A percentile compares a stretch with the other conserved stretches of the same genome.
phyloP scores from a whole-genome alignment of 768 basidiomycete genomes.

The Xerocomellus chrysenteron region DNA sequence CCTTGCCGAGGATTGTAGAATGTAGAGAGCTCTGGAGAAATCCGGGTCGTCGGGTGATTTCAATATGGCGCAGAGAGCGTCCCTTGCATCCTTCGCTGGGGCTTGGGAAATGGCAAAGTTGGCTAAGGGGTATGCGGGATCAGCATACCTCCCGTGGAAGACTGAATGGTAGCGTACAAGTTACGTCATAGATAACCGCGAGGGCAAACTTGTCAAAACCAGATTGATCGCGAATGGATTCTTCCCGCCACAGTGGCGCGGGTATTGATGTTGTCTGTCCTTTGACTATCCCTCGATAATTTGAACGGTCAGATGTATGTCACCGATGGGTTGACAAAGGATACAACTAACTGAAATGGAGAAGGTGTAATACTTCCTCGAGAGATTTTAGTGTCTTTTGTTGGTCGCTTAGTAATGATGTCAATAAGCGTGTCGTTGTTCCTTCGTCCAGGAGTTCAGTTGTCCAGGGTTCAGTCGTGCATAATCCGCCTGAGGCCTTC shows the following conservation, averaged over 20 bases:
- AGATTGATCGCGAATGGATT: not conserved
- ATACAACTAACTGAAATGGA: not conserved
- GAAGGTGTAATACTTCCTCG: conserved; percentile 3
- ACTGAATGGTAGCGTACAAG: not conserved
- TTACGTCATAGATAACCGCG: not conserved
- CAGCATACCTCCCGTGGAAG: not conserved
- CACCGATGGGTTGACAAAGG: not conserved
- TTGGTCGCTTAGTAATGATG: not conserved
- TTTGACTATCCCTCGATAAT: not conserved
- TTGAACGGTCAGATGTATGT: not conserved
- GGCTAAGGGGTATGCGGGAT: not conserved
- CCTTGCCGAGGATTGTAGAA: not conserved
- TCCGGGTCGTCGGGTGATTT: not conserved
- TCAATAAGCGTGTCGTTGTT: not conserved
- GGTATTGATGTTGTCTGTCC: not conserved
- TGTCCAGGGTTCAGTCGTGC: too few relatives aligned
- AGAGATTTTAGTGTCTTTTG: not conserved
- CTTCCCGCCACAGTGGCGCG: not conserved
- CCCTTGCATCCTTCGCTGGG: not conserved
- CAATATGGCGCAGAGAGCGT: not conserved
- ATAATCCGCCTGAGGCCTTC: not conserved
- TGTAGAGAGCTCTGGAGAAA: not conserved
- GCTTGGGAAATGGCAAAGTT: not conserved
- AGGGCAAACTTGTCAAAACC: not conserved
- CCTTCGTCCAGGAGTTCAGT: not conserved